These are phyloP conservation scores for Saccharomycopsis sp. DNA, from an alignment of 805 yeast genomes.

Conservation along the genomic window DNA sequence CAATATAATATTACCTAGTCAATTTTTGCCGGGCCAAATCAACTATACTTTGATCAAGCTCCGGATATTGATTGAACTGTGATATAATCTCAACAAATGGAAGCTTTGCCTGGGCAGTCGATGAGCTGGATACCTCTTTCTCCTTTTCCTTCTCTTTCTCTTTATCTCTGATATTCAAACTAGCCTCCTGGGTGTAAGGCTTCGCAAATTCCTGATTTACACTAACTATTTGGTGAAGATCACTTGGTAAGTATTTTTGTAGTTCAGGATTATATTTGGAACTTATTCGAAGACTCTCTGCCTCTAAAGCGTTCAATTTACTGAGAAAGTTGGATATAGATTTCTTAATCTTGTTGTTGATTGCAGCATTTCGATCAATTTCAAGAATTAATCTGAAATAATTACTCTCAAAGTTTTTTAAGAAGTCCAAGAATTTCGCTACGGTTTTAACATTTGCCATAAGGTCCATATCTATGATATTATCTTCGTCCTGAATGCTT, in stretches of 20 bases:
- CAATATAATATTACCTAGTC: neutral
- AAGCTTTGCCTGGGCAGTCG: neutral
- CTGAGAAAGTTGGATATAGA: slow-evolving; percentile 9
- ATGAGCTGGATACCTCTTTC: neutral
- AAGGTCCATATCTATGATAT: slow-evolving; percentile 11
- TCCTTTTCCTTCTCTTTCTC: neutral
- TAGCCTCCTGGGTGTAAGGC: no score
- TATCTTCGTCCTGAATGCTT: slow-evolving; percentile 2
- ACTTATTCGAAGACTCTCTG: neutral
- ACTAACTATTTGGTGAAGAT: slow-evolving; percentile 6
- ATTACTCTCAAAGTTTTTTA: slow-evolving; percentile 13
- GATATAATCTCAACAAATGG: slow-evolving; percentile 15
- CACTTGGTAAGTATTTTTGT: slow-evolving; percentile 10
- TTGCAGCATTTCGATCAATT: slow-evolving; percentile 6
- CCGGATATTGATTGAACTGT: slow-evolving; percentile 15
- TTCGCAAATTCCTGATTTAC: no score
- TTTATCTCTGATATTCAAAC: neutral
- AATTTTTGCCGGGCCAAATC: slow-evolving; percentile 9
- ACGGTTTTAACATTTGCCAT: slow-evolving; percentile 4
- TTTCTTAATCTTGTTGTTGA: slow-evolving; percentile 10
- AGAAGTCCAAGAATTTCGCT: slow-evolving; percentile 8
- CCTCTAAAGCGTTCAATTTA: slow-evolving; percentile 12
- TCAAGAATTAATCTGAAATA: slow-evolving; percentile 14
- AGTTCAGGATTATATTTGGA: neutral
- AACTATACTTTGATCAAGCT: slow-evolving; percentile 13